These are phyloP conservation scores for Nelumbo lutea DNA, from an alignment of 164 flowering plant species.

Conservation along the genomic window DNA sequence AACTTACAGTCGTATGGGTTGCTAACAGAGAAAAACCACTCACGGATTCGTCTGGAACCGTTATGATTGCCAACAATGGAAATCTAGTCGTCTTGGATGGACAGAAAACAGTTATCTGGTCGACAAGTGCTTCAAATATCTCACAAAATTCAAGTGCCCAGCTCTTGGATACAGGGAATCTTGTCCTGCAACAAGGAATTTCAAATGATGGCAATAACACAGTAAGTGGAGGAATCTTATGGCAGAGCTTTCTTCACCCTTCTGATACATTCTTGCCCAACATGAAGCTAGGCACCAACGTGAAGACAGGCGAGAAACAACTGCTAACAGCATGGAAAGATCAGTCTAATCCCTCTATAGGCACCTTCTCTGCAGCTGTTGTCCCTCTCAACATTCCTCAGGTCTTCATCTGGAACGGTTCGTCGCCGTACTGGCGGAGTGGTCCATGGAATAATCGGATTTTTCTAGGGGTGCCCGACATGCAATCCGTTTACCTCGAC, in stretches of 20 bases:
- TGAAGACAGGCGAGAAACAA: neutral
- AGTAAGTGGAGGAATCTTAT: neutral
- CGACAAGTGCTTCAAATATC: neutral
- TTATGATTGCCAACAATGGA: neutral
- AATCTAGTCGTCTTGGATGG: neutral
- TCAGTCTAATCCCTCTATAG: conserved; percentile 21
- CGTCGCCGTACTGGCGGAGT: conserved; percentile 23
- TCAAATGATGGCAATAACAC: neutral
- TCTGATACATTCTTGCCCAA: conserved; percentile 18
- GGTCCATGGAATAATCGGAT: conserved; percentile 35
- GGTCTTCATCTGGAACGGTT: conserved; percentile 22
- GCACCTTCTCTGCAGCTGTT: conserved; percentile 17
- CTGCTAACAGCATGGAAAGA: conserved; percentile 18
- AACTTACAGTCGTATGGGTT: neutral
- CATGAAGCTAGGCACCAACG: conserved; percentile 19
- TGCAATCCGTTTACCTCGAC: conserved; percentile 8
- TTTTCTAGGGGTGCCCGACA: conserved; percentile 23
- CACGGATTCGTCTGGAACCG: neutral
- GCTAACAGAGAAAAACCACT: neutral
- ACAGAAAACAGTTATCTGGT: neutral
- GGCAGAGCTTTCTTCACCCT: conserved; percentile 11
- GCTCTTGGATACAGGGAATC: neutral
- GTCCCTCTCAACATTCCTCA: conserved; percentile 16
- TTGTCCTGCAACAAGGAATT: neutral
- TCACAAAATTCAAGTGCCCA: neutral